A percentile compares a stretch with the other conserved stretches of the same genome.
phyloP scores from a whole-genome alignment of 2,329 filamentous ascomycete genomes.

The Ophiostoma triangulosporum region DNA sequence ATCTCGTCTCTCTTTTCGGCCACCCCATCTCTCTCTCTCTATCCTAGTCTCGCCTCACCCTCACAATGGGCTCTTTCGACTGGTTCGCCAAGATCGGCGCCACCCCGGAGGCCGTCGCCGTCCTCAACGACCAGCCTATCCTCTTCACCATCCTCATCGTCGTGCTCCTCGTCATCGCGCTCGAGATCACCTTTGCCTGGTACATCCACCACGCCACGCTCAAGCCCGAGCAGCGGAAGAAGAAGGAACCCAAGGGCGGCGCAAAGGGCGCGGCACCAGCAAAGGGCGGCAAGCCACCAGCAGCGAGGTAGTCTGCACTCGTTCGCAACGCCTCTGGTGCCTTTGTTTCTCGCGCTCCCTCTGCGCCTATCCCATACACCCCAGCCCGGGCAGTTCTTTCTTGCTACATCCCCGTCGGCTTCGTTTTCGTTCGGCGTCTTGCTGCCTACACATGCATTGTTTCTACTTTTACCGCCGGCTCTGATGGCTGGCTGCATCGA shows the following conservation, averaged over 20 bases:
- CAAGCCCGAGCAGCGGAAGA: conserved; percentile 47
- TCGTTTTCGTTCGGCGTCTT: too few species aligned
- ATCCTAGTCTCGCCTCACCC: not conserved
- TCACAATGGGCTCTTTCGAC: conserved; percentile 35
- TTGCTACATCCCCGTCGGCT: too few species aligned
- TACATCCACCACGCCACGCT: conserved; percentile 46
- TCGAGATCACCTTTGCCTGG: conserved; percentile 36
- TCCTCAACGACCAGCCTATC: conserved; percentile 46
- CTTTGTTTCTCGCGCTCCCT: not conserved
- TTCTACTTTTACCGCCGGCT: too few species aligned
- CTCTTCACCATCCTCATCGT: conserved; percentile 44
- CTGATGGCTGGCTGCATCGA: conserved; percentile 13
- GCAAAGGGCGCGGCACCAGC: conserved; percentile 26
- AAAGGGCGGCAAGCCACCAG: conserved; percentile 18
- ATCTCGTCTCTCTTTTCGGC: not conserved
- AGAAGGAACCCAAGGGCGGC: conserved; percentile 25
- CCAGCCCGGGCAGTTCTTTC: too few species aligned
- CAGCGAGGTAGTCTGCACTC: conserved; percentile 9
- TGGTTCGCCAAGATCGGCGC: conserved; percentile 44
- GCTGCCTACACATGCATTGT: too few species aligned
- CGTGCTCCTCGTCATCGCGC: conserved; percentile 35
- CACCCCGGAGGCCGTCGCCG: conserved; percentile 42
- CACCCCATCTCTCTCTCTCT: not conserved
- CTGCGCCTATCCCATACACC: too few species aligned
- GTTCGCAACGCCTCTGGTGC: not conserved